Conservation (phyloP, 305 asterid genomes). For the Plantago rigida region DNA sequence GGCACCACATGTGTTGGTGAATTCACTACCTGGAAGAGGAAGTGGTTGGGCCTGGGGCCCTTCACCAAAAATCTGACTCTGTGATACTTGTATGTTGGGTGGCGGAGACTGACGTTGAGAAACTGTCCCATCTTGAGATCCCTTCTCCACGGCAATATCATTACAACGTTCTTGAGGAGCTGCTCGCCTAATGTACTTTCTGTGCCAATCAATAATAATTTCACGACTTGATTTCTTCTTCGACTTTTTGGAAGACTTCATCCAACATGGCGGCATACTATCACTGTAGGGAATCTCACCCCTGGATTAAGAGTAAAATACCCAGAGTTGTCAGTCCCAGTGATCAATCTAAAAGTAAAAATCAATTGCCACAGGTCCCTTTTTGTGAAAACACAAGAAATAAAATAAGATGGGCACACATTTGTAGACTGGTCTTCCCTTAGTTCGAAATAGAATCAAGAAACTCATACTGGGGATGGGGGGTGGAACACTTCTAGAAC, state of each 20-base stretch:
- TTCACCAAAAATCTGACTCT: slow-evolving; percentile 81
- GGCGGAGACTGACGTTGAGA: slow-evolving; percentile 76
- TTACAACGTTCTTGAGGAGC: slow-evolving; percentile 50
- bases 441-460: too few species aligned
- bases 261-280: slow-evolving; percentile 94
- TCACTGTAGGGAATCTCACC: not conserved
- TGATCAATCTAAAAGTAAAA: not conserved
- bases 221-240: slow-evolving; percentile 66
- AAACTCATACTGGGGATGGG: too few species aligned
- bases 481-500: too few species aligned
- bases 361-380: too few species aligned
- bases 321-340: not conserved
- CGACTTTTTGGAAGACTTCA: slow-evolving; percentile 73
- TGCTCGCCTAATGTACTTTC: slow-evolving; percentile 59
- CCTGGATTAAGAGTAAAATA: not conserved
- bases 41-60: slow-evolving; percentile 83
- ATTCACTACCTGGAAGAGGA: slow-evolving; percentile 64
- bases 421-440: too few species aligned
- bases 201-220: slow-evolving; percentile 67
- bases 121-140: slow-evolving; percentile 62
- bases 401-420: too few species aligned
- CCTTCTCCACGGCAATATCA: slow-evolving; percentile 61
- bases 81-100: slow-evolving; percentile 75
- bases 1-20: slow-evolving; percentile 40
- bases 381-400: too few species aligned